A percentile compares a stretch with the other conserved stretches of the same genome.
Conservation (phyloP, 306 rosid genomes). For the Crotalaria pallida region DNA sequence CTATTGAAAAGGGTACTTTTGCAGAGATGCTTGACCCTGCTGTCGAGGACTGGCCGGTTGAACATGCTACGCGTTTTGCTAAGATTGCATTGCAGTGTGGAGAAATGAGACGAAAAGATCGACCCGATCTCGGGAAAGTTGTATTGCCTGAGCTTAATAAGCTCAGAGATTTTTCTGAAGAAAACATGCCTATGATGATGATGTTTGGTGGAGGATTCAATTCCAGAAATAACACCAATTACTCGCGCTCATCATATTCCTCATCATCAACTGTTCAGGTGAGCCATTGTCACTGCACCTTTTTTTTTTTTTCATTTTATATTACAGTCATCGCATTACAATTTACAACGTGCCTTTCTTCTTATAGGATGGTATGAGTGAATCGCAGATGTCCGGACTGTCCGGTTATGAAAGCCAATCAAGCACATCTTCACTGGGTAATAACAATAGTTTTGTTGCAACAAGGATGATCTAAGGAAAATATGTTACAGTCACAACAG, state of each 20-base stretch:
- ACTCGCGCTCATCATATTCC: neutral
- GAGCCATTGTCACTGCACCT: conserved; percentile 12
- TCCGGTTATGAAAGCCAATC: conserved; percentile 38
- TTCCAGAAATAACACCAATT: neutral
- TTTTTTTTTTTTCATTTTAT: neutral
- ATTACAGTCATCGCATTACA: neutral
- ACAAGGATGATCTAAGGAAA: neutral
- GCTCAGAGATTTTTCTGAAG: conserved; percentile 56
- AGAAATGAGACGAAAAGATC: conserved; percentile 74
- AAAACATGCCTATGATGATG: conserved; percentile 25
- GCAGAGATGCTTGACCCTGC: conserved; percentile 64
- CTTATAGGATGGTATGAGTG: conserved; percentile 41
- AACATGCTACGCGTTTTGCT: conserved; percentile 56
- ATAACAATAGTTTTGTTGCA: neutral
- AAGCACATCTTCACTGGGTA: conserved; percentile 27
- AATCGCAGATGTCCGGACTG: conserved; percentile 26
- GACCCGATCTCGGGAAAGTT: conserved; percentile 74
- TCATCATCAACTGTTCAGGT: conserved; percentile 28
- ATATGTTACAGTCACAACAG: neutral
- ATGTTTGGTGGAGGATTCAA: conserved; percentile 16
- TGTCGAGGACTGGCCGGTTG: conserved; percentile 67
- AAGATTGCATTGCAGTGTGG: conserved; percentile 62
- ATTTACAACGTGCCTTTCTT: neutral
- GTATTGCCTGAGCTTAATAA: conserved; percentile 65
- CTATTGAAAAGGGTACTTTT: conserved; percentile 59